Evolutionary conservation across 2,329 filamentous ascomycete genomes (phyloP).

Genomic region (Cercospora janseana): DNA sequence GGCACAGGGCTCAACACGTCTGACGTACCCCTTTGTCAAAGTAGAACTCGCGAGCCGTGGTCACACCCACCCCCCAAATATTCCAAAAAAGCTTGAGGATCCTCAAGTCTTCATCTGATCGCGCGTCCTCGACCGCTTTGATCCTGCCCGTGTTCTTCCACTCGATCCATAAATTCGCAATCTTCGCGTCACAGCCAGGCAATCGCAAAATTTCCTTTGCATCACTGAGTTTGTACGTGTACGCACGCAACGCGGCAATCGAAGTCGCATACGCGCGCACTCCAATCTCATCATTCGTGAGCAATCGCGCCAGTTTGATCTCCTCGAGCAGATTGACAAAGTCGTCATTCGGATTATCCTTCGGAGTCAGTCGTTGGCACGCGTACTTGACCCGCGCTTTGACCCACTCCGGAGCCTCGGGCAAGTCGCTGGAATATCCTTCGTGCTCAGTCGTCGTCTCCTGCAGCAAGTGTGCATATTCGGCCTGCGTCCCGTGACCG

Average conservation of each 20-base stretch:
- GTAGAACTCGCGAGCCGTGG: slow-evolving; percentile 79
- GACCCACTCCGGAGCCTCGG: slow-evolving; percentile 68
- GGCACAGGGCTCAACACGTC: neutral
- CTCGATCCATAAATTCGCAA: slow-evolving; percentile 73
- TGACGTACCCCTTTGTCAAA: slow-evolving; percentile 55
- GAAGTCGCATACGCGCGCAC: slow-evolving; percentile 83
- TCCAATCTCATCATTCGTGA: slow-evolving; percentile 74
- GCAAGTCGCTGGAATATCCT: slow-evolving; percentile 52
- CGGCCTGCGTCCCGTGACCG: slow-evolving; percentile 33
- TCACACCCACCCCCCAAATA: slow-evolving; percentile 89
- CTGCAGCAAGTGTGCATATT: slow-evolving; percentile 54
- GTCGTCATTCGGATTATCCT: slow-evolving; percentile 65
- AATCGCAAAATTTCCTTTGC: slow-evolving; percentile 51
- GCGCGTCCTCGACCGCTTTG: slow-evolving; percentile 62
- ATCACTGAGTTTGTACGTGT: slow-evolving; percentile 60
- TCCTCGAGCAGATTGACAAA: slow-evolving; percentile 75
- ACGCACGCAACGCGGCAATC: slow-evolving; percentile 80
- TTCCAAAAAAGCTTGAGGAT: slow-evolving; percentile 70
- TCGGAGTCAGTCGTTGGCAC: slow-evolving; percentile 74
- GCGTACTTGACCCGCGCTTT: slow-evolving; percentile 65
- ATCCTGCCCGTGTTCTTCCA: slow-evolving; percentile 62
- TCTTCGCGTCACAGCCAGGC: slow-evolving; percentile 79
- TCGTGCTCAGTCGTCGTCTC: slow-evolving; percentile 72
- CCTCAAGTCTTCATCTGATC: slow-evolving; percentile 62
- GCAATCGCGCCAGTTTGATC: slow-evolving; percentile 67